phyloP scores from a whole-genome alignment of 2,329 filamentous ascomycete species.

The Pleoardoris graminearum region DNA sequence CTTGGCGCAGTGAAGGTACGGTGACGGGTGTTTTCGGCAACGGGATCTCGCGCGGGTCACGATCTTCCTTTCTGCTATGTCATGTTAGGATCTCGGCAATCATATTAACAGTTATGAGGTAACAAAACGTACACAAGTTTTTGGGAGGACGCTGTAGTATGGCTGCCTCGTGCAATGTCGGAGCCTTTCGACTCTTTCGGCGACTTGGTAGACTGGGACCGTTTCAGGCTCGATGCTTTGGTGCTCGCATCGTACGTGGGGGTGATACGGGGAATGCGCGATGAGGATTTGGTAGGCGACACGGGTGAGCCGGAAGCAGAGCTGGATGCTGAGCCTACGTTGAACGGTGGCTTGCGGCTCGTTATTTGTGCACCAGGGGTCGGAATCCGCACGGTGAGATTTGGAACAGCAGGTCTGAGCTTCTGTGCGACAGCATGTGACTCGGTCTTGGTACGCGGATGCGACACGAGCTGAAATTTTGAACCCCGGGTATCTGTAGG shows the following conservation, averaged over 20 bases:
- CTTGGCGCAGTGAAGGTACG: constrained; percentile 15
- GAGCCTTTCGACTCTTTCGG: neutral
- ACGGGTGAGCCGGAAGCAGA: constrained; percentile 12
- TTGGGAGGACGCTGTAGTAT: neutral
- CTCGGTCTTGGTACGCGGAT: constrained; percentile 17
- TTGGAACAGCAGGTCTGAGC: constrained; percentile 17
- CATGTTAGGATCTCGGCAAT: neutral
- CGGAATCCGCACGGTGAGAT: constrained; percentile 26
- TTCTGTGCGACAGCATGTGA: constrained; percentile 9
- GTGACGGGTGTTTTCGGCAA: constrained; percentile 4
- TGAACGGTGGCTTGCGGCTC: constrained; percentile 8
- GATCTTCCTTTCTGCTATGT: neutral
- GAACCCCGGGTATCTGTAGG: neutral
- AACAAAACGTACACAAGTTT: neutral
- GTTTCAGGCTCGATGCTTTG: constrained; percentile 21
- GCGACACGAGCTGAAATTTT: neutral
- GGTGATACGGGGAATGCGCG: constrained; percentile 33
- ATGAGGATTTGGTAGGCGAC: constrained; percentile 18
- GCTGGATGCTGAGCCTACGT: constrained; percentile 14
- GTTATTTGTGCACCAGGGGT: neutral
- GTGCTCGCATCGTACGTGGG: constrained; percentile 11
- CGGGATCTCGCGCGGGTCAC: constrained; percentile 7
- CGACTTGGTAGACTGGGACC: constrained; percentile 19
- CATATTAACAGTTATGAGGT: neutral
- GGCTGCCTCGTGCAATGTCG: neutral